Conservation (phyloP, 2,329 filamentous ascomycete genomes). For the Herpotrichia juniperi region DNA sequence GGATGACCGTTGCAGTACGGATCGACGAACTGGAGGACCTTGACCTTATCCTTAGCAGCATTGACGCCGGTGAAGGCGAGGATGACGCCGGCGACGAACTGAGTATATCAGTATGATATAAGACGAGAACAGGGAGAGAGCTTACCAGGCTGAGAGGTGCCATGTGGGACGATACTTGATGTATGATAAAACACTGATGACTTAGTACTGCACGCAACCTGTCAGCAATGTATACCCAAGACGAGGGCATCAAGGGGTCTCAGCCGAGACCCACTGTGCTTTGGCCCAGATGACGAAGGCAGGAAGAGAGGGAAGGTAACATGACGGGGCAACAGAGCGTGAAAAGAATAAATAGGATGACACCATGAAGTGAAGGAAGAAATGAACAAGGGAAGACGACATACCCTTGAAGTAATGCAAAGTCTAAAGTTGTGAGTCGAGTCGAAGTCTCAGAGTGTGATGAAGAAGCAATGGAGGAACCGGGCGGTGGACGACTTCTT, state of each 20-base stretch:
- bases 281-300: background rate
- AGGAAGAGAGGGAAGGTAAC: background rate
- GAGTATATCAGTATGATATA: background rate
- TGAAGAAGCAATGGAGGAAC: constrained; percentile 17
- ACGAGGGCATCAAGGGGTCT: background rate
- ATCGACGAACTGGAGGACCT: constrained; percentile 20
- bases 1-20: constrained; percentile 23
- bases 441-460: constrained; percentile 5
- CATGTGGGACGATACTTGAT: constrained; percentile 4
- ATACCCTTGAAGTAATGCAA: background rate
- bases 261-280: background rate
- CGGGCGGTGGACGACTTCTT: constrained; percentile 7
- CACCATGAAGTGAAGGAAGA: no score
- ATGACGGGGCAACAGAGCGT: background rate
- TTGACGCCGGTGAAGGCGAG: constrained; percentile 21
- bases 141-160: constrained; percentile 10
- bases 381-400: background rate
- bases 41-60: constrained; percentile 20
- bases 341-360: background rate
- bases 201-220: background rate
- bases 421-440: background rate
- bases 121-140: background rate
- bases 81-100: constrained; percentile 17
- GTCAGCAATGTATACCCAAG: background rate
- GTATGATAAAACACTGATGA: background rate